Percentiles rank a stretch among this genome's conserved stretches.
phyloP scores from a whole-genome alignment of 306 rosid species.

The Rosa multiflora region DNA sequence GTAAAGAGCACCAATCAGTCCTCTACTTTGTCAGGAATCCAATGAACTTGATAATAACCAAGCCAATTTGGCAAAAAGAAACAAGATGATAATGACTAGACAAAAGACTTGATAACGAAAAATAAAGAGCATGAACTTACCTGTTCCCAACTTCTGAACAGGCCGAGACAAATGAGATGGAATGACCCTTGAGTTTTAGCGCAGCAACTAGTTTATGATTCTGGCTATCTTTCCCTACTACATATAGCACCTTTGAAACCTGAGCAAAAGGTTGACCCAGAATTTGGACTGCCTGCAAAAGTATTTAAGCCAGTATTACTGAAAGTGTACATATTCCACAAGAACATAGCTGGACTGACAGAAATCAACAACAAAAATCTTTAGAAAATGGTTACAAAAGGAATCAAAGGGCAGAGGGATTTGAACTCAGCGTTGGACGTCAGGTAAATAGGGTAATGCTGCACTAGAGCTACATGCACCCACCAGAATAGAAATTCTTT shows the following conservation, averaged over 20 bases:
- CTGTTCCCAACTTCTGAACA: slow-evolving; percentile 37
- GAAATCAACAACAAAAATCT: neutral
- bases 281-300: slow-evolving; percentile 49
- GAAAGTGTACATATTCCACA: neutral
- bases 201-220: slow-evolving; percentile 34
- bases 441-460: no score
- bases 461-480: no score
- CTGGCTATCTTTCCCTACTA: slow-evolving; percentile 47
- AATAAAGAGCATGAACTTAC: slow-evolving; percentile 29
- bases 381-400: no score
- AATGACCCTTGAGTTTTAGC: slow-evolving; percentile 52
- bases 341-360: neutral
- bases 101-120: neutral
- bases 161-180: slow-evolving; percentile 25
- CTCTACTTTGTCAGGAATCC: neutral
- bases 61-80: no score
- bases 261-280: slow-evolving; percentile 26
- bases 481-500: no score
- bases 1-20: neutral
- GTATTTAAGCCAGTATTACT: slow-evolving; percentile 17
- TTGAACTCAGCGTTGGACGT: neutral
- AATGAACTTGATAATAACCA: neutral
- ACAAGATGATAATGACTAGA: no score
- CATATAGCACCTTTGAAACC: slow-evolving; percentile 43
- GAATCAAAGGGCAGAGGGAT: no score